Evolutionary conservation across 257 asterid genomes (phyloP).

Genomic region (Cinchona pubescens): DNA sequence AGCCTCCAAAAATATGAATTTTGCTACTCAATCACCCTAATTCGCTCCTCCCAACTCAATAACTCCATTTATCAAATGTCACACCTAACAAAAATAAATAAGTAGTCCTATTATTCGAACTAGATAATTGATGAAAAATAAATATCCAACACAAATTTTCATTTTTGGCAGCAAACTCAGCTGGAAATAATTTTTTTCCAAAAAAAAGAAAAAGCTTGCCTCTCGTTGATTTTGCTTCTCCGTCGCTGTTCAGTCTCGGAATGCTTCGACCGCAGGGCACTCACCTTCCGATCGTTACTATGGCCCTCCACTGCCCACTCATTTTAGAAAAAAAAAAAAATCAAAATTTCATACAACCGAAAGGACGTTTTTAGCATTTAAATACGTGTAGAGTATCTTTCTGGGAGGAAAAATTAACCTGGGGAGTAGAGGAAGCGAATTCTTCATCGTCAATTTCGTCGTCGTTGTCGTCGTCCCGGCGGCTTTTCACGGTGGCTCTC

Average conservation of each 20-base stretch:
- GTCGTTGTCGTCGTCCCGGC: slow-evolving; percentile 42
- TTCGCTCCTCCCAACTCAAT: neutral
- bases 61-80: neutral
- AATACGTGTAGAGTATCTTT: slow-evolving; percentile 27
- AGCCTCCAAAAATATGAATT: neutral
- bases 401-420: slow-evolving; percentile 50
- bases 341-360: neutral
- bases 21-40: neutral
- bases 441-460: slow-evolving; percentile 41
- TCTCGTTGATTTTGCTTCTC: slow-evolving; percentile 84
- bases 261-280: slow-evolving; percentile 63
- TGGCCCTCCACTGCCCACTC: slow-evolving; percentile 42
- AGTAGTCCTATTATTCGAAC: neutral
- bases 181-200: neutral
- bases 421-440: slow-evolving; percentile 33
- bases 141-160: neutral
- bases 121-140: too few relatives aligned
- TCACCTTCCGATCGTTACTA: slow-evolving; percentile 50
- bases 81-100: neutral
- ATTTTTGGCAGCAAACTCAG: neutral
- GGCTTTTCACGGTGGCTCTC: slow-evolving; percentile 36
- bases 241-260: slow-evolving; percentile 84
- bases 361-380: neutral
- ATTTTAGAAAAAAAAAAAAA: neutral
- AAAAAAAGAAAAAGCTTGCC: slow-evolving; percentile 32